Base-by-base conservation (phyloP, 2,329 filamentous ascomycete genomes). In the Pseudocercospora vitis region DNA sequence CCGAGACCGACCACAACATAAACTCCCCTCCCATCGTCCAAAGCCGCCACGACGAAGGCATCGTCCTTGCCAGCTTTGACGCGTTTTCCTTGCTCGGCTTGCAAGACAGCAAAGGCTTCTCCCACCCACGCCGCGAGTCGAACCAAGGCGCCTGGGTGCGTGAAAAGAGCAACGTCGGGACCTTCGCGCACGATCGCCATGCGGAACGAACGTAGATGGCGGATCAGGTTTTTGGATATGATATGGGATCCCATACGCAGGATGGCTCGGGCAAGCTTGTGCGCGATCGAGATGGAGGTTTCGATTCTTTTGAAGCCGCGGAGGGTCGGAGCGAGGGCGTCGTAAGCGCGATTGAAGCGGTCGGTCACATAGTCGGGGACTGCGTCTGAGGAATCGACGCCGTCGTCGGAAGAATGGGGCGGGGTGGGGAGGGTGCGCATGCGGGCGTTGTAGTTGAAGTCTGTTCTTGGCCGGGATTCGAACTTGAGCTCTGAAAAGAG, bases 171-270 rank as follows among this genome's bases (percentile, higher is more conserved):
- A 0, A 95, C 87, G 64, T 97, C 94, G 0, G 91, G 90, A 0
- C 92, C 91, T 66, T 97, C 94, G 69, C 95, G 96, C 63, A 99
- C 91, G 3, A 97, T 88, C 28, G 89, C 95, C 80, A 99, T 91
- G 46, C 94, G 88, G 71, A 97, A 99, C 0, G 92, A 88, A 44
- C 90, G 85, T 12, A 99, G 78, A 70, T 96, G 91, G 31, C 90
- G 88, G 68, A 99, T 95, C 65, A 96, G 91, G 54, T 88, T 87
- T 74, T 99, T 99, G 61, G 90, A 89, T 55, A 99, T 88, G 23
- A 99, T 79, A 0, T 89, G 87, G 1, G 91, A 95, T 31, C 94
- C 94, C 0, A 92, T 96, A 44, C 90, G 88, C 57, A 96, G 88
- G 58, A 99, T 97, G 33, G 94, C 91, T 29, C 89, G 85, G 70